phyloP scores from a whole-genome alignment of 495 filamentous ascomycete genomes.

The Hypoxylon lienhwacheense region DNA sequence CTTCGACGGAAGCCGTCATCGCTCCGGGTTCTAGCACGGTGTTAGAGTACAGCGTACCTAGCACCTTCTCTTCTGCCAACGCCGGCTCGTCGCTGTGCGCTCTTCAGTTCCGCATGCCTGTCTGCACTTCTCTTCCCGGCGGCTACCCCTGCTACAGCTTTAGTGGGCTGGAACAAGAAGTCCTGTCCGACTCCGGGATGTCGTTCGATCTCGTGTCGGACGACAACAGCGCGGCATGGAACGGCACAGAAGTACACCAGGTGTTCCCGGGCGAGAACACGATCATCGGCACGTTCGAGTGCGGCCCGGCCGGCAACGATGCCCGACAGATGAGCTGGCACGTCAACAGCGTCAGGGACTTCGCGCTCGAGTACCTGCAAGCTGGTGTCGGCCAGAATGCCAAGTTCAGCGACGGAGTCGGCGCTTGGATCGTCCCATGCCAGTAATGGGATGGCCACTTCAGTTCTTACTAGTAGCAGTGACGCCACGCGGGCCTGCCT shows the following conservation, averaged over 20 bases:
- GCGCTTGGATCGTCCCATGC: conserved; percentile 36
- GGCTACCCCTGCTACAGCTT: conserved; percentile 37
- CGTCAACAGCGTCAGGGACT: conserved; percentile 32
- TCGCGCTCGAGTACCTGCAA: conserved; percentile 33
- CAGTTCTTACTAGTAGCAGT: background rate
- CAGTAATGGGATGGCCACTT: conserved; percentile 7
- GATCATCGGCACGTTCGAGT: conserved; percentile 34
- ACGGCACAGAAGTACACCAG: conserved; percentile 31
- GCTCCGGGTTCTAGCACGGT: conserved; percentile 18
- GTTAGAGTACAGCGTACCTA: conserved; percentile 30
- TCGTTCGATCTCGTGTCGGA: conserved; percentile 31
- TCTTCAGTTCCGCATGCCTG: conserved; percentile 38
- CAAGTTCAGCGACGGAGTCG: conserved; percentile 34
- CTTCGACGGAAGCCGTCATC: conserved; percentile 17
- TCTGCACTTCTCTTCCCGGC: conserved; percentile 31
- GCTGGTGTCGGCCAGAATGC: conserved; percentile 31
- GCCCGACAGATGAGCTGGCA: conserved; percentile 33
- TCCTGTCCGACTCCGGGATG: conserved; percentile 35
- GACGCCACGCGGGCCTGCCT: background rate
- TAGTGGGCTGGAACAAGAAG: conserved; percentile 37
- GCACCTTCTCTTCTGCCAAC: conserved; percentile 11
- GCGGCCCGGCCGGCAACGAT: conserved; percentile 13
- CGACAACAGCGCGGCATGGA: conserved; percentile 26
- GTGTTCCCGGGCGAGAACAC: conserved; percentile 30
- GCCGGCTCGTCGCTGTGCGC: conserved; percentile 23